phyloP scores from a whole-genome alignment of 805 yeast species.

The Suhomyces tanzawaensis region DNA sequence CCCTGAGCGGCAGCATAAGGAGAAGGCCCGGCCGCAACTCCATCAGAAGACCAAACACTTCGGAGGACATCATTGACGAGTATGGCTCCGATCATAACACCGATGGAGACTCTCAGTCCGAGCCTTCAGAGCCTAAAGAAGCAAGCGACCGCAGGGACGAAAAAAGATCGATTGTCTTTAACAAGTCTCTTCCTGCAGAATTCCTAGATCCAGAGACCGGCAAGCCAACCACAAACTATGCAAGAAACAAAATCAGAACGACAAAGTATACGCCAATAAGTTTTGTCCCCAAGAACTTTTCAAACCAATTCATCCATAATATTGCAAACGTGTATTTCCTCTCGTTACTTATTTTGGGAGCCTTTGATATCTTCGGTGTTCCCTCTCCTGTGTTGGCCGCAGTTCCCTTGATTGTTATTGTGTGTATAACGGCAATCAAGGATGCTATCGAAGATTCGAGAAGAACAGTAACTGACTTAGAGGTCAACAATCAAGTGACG shows the following conservation, averaged over 20 bases:
- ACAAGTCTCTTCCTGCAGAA: slow-evolving; percentile 57
- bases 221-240: slow-evolving; percentile 57
- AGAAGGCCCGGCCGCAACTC: slow-evolving; percentile 14
- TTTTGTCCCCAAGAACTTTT: slow-evolving; percentile 82
- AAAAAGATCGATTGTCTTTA: slow-evolving; percentile 55
- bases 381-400: slow-evolving; percentile 72
- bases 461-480: slow-evolving; percentile 67
- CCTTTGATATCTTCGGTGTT: slow-evolving; percentile 68
- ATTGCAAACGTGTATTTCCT: slow-evolving; percentile 90
- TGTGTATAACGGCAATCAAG: slow-evolving; percentile 67
- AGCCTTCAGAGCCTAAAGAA: slow-evolving; percentile 23
- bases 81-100: slow-evolving; percentile 15
- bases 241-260: slow-evolving; percentile 90
- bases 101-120: slow-evolving; percentile 2
- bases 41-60: slow-evolving; percentile 19
- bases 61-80: slow-evolving; percentile 23
- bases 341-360: slow-evolving; percentile 74
- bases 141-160: slow-evolving; percentile 30
- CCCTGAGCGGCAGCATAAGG: slow-evolving; percentile 1
- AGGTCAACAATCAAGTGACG: slow-evolving; percentile 71
- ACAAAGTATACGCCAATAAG: slow-evolving; percentile 91
- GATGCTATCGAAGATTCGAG: slow-evolving; percentile 82
- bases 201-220: slow-evolving; percentile 56
- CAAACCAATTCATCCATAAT: slow-evolving; percentile 67
- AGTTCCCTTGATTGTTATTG: slow-evolving; percentile 79